These are phyloP conservation scores for Posidonia australis DNA, from an alignment of 106 monocot genomes.

Conservation along the genomic window DNA sequence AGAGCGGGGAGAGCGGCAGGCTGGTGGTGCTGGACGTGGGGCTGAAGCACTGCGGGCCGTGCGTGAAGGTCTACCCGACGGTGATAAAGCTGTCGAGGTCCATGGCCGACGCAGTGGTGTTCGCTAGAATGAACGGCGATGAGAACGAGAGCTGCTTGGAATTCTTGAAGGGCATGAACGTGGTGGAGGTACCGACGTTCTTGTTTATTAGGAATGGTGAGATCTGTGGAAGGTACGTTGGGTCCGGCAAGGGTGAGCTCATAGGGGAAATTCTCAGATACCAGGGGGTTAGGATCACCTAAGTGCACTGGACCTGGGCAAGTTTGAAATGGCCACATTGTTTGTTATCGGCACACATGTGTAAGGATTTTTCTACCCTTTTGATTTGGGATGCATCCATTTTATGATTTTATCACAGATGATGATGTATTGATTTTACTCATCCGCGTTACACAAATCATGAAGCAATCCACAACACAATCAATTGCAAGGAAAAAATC, in stretches of 20 bases:
- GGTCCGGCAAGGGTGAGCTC: constrained; percentile 89
- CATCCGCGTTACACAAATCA: too few relatives aligned
- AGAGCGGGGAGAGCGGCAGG: constrained; percentile 35
- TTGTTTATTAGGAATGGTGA: constrained; percentile 64
- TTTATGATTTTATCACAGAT: too few relatives aligned
- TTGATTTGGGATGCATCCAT: too few relatives aligned
- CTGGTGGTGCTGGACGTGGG: constrained; percentile 90
- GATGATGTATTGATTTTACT: too few relatives aligned
- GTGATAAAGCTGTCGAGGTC: constrained; percentile 75
- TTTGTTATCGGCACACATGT: too few relatives aligned
- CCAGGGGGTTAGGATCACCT: constrained; percentile 73
- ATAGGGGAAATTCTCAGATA: constrained; percentile 90
- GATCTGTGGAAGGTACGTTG: constrained; percentile 75
- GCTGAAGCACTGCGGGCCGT: constrained; percentile 93
- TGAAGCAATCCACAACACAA: too few relatives aligned
- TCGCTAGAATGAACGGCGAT: constrained; percentile 94
- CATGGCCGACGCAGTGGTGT: constrained; percentile 63
- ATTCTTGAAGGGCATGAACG: constrained; percentile 69
- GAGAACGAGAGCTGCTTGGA: constrained; percentile 98
- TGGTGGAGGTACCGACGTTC: constrained; percentile 87
- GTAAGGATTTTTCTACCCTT: too few relatives aligned
- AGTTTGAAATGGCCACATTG: too few relatives aligned
- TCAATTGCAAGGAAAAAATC: too few relatives aligned
- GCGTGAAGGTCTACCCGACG: constrained; percentile 93
- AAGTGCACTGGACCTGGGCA: too few relatives aligned